phyloP scores from a whole-genome alignment of 331 rosid genomes.

The Quercus lobata region DNA sequence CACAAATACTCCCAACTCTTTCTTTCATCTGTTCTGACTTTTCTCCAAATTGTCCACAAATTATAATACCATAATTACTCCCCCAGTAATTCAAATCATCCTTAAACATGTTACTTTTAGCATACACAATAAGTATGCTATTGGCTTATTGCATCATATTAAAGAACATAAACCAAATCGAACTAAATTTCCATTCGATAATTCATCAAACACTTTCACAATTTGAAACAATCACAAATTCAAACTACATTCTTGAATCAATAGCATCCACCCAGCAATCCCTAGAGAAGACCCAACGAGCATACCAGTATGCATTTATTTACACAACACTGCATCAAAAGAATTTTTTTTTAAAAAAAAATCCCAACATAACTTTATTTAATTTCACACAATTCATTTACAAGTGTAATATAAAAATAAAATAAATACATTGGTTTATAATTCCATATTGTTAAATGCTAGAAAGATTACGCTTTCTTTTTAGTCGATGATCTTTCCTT shows the following conservation, averaged over 20 bases:
- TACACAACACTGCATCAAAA: conserved; percentile 17
- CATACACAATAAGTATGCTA: neutral
- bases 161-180: neutral
- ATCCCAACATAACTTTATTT: neutral
- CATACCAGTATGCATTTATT: neutral
- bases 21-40: neutral
- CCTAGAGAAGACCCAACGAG: neutral
- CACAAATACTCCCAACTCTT: neutral
- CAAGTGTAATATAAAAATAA: too few species aligned
- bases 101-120: neutral
- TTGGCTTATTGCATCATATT: neutral
- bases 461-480: conserved; percentile 29
- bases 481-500: conserved; percentile 33
- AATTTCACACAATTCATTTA: neutral
- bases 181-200: neutral
- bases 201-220: neutral
- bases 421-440: neutral
- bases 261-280: neutral
- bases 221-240: neutral
- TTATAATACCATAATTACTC: too few species aligned
- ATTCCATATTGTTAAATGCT: neutral
- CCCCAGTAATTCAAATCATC: neutral
- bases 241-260: neutral
- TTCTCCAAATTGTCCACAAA: neutral
- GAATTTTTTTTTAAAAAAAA: neutral